Evolutionary conservation across 176 grass and related monocot species (phyloP).

Genomic region (Triticum aestivum): DNA sequence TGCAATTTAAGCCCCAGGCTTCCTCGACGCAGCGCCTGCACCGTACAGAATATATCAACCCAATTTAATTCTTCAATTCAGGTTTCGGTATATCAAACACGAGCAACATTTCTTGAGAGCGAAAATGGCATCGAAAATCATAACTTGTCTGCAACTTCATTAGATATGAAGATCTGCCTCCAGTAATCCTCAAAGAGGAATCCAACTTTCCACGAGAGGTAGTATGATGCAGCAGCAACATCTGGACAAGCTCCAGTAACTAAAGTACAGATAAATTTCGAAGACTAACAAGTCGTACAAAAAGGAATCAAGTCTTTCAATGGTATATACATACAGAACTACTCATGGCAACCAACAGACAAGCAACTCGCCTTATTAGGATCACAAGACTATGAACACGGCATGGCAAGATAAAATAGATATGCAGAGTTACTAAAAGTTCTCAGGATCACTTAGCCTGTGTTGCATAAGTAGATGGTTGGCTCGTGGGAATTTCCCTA

Average conservation of each 20-base stretch:
- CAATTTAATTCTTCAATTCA: too few species aligned
- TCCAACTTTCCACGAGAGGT: neutral
- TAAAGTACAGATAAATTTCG: neutral
- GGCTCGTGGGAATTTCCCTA: neutral
- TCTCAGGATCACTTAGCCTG: too few species aligned
- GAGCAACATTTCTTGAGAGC: too few species aligned
- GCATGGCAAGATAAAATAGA: too few species aligned
- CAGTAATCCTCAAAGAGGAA: neutral
- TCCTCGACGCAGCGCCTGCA: too few species aligned
- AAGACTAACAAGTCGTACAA: neutral
- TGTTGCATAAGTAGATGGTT: neutral
- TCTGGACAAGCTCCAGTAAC: neutral
- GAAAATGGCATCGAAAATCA: neutral
- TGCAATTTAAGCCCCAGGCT: neutral
- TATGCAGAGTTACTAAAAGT: too few species aligned
- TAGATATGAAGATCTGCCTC: neutral
- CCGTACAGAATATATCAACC: too few species aligned
- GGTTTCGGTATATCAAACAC: too few species aligned
- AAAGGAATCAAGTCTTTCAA: neutral
- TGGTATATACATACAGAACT: neutral
- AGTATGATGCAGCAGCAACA: neutral
- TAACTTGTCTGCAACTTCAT: neutral
- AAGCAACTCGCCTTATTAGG: too few species aligned
- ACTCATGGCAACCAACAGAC: too few species aligned
- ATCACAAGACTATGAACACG: too few species aligned